Evolutionary conservation across 208 protist species (phyloP), one percentile per base, ranked within the genome.

Genomic region (Crithidia thermophila): DNA sequence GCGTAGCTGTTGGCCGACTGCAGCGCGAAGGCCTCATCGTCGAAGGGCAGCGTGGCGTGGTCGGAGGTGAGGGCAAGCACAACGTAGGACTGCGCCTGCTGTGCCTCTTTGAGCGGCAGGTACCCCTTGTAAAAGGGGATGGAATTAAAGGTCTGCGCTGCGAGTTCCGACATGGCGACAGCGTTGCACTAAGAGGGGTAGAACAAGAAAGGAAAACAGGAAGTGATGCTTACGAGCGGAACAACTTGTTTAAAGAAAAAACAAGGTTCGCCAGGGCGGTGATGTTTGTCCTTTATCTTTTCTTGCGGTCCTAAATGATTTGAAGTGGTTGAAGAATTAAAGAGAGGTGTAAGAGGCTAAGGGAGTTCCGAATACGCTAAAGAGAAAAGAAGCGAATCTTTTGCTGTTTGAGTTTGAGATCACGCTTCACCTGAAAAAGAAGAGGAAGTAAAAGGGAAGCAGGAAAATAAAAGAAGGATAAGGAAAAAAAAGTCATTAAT

Each of bases 81-180:
- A 14, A 89, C 84, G 45, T 86, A 94, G 4, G 64, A 74, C 43
- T 73, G 53, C 6, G 70, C 77, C 25, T 72, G 77, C 7, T 67
- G 43, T 2, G 79, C 59, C 18, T 92, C 85, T 21, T 77, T 75
- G 37, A 69, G 37, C 0, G 85, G 89, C 0, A 94, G 75, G 47
- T 88, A 94, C 9, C 85, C 84, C 67, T 85, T 88, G 75, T 94
- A 94, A 55, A 90, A 94, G 4, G 58, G 57, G 25, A 84, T 68
- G 0, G 68, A 55, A 18, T 71, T 60, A 75, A 88, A 94, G 21
- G 79, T 79, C 14, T 74, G 64, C 25, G 61, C 50, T 3, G 79
- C 71, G 3, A 77, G 49, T 23, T 76, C 67, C 3, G 73, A 64
- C 82, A 94, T 88, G 10, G 28, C 25, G n/a, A 34, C 0, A 42